Conservation (phyloP, 1,139 yeast species). For the Saccharomyces pastorianus region DNA sequence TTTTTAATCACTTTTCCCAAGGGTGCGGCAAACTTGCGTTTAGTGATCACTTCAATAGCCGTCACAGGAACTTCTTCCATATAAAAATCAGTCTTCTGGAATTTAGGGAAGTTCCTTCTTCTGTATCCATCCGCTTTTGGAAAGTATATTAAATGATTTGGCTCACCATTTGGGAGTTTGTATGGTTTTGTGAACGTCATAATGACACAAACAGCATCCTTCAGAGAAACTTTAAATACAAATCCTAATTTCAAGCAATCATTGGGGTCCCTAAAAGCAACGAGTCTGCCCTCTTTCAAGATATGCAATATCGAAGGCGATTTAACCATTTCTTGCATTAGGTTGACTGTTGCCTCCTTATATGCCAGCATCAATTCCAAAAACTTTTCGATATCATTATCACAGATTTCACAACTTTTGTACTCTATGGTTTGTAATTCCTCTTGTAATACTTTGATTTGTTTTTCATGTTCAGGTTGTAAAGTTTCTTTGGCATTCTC, state of each 20-base stretch:
- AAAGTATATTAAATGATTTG: slow-evolving; percentile 47
- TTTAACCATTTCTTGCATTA: slow-evolving; percentile 42
- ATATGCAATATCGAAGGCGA: slow-evolving; percentile 42
- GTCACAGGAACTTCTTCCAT: slow-evolving; percentile 40
- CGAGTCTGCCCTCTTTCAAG: slow-evolving; percentile 51
- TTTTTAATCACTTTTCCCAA: slow-evolving; percentile 41
- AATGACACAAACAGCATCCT: slow-evolving; percentile 31
- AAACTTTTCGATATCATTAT: slow-evolving; percentile 38
- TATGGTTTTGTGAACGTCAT: slow-evolving; percentile 26
- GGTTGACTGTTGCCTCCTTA: slow-evolving; percentile 37
- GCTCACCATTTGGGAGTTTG: slow-evolving; percentile 23
- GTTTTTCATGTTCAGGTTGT: slow-evolving; percentile 76
- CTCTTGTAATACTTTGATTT: slow-evolving; percentile 46
- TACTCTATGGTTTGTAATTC: slow-evolving; percentile 38
- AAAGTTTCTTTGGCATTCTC: slow-evolving; percentile 83
- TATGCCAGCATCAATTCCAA: slow-evolving; percentile 42
- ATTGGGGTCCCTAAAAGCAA: slow-evolving; percentile 47
- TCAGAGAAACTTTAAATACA: slow-evolving; percentile 38
- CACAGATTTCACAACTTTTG: slow-evolving; percentile 35
- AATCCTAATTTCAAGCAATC: slow-evolving; percentile 46
- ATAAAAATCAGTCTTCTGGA: slow-evolving; percentile 33
- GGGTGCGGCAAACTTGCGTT: slow-evolving; percentile 37
- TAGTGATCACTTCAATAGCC: slow-evolving; percentile 45
- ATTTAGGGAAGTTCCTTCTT: slow-evolving; percentile 28
- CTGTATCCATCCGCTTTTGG: slow-evolving; percentile 34